A percentile compares a stretch with the other conserved stretches of the same genome.
phyloP scores from a whole-genome alignment of 2,329 filamentous ascomycete species.

The Aspergillus terreus region DNA sequence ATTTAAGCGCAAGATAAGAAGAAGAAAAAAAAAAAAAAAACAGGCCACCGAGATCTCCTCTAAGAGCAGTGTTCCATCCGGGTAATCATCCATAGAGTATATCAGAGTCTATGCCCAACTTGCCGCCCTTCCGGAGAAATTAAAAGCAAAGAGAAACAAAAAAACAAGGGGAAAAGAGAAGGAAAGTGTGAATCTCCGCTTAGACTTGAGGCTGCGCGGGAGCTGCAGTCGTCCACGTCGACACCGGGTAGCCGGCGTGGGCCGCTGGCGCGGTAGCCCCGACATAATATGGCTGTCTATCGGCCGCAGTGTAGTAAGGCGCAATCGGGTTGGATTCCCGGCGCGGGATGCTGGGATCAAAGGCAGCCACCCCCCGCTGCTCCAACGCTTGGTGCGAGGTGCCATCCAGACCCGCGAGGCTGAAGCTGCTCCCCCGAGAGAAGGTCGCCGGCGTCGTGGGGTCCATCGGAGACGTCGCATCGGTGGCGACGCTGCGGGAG shows the following conservation, averaged over 20 bases:
- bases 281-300: constrained; percentile 34
- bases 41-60: constrained; percentile 19
- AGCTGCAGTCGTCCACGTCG: constrained; percentile 37
- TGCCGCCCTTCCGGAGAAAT: constrained; percentile 17
- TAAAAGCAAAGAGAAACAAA: constrained; percentile 8
- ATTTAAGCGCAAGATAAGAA: constrained; percentile 4
- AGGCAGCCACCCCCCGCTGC: constrained; percentile 27
- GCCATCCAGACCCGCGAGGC: constrained; percentile 31
- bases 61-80: constrained; percentile 17
- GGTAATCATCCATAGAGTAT: constrained; percentile 17
- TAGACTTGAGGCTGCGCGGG: constrained; percentile 38
- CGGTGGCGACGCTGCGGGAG: constrained; percentile 35
- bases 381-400: constrained; percentile 27
- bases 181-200: constrained; percentile 10
- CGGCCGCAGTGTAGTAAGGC: constrained; percentile 31
- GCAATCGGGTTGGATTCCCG: constrained; percentile 35
- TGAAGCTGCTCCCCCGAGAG: constrained; percentile 35
- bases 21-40: constrained; percentile 16
- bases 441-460: constrained; percentile 34
- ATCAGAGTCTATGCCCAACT: constrained; percentile 23
- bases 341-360: constrained; percentile 31
- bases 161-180: constrained; percentile 9
- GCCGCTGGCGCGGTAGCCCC: constrained; percentile 22
- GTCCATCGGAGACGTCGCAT: constrained; percentile 37
- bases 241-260: constrained; percentile 32